Evolutionary conservation across 805 yeast species (phyloP).

Genomic region (Ogataea dorogensis): DNA sequence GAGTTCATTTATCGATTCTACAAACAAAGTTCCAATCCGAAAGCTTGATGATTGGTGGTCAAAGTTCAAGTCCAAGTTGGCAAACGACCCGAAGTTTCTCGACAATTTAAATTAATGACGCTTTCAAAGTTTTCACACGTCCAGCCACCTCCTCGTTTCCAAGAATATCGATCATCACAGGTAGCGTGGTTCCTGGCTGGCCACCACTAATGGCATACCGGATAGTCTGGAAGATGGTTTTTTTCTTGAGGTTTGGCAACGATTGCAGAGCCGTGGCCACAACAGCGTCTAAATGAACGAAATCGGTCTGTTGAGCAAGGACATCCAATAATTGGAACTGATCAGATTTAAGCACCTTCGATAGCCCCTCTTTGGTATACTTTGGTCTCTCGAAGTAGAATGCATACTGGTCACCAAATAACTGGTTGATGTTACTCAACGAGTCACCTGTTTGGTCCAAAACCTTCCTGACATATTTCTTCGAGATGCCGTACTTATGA

Average conservation of each 20-base stretch:
- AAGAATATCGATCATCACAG: constrained; percentile 51
- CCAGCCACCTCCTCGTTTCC: constrained; percentile 42
- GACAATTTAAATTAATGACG: constrained; percentile 41
- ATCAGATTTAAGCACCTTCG: constrained; percentile 7
- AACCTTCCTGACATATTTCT: constrained; percentile 38
- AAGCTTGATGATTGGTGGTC: constrained; percentile 95
- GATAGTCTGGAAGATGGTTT: constrained; percentile 51
- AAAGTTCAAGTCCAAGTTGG: constrained; percentile 72
- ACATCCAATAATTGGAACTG: constrained; percentile 9
- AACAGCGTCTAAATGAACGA: constrained; percentile 13
- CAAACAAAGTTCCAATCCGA: constrained; percentile 82
- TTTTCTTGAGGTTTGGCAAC: constrained; percentile 31
- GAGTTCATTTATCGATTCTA: constrained; percentile 78
- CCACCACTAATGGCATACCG: constrained; percentile 72
- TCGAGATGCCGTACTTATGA: constrained; percentile 18
- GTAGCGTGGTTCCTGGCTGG: constrained; percentile 66
- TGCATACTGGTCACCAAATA: constrained; percentile 40
- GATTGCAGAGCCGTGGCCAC: constrained; percentile 4
- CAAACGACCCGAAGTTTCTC: constrained; percentile 79
- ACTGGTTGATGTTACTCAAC: constrained; percentile 53
- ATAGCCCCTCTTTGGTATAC: constrained; percentile 24
- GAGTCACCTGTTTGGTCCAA: constrained; percentile 47
- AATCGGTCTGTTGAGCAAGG: constrained; percentile 9
- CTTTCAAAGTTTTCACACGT: constrained; percentile 1
- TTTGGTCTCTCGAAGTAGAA: constrained; percentile 47